Base-by-base conservation (phyloP, 148 eudicot species). In the Vaccinium macrocarpon region DNA sequence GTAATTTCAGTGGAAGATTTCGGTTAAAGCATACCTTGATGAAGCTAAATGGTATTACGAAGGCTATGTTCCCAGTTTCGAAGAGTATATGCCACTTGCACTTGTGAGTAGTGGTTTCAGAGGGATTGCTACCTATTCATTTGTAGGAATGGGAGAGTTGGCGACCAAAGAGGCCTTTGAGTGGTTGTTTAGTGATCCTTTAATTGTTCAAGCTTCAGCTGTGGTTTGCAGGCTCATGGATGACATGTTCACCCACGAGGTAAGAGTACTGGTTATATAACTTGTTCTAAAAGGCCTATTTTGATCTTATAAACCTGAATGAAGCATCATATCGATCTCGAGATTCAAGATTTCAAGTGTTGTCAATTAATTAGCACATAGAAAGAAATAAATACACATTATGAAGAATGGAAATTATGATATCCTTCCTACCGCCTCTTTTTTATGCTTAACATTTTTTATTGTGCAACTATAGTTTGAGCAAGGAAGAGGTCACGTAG, bases 181-280 rank as follows among this genome's bases (percentile, higher is more conserved):
- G 13, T 91, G 92, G 92, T 83, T 85, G 15, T 76, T 83, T 23
- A 86, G 46, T 56, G 78, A 87, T 79, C 92, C 93, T 27, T 14
- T 50, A 50, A 81, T 85, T 8, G 49, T 86, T 3, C 38, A 29
- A 82, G 91, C 85, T 29, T 75, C 86, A 4, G 80, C 86, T 27
- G 76, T 82, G 2, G 84, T 86, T 49, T 29, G 84, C 0, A 51
- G 91, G 81, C 86, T 91, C 48, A 76, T 86, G 85, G 76, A 89
- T 19, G 90, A 91, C 81, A 49, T 87, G 83, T 88, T 81, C 13
- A 80, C 89, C 59, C 88, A 89, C 50, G 56, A 88, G 90, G 93
- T 91, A 78, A 18, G 19, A 29, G n/a, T n/a, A 32, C 35, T 32
- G 35, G 35, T 32, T 32, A 32, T 32, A 32, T 32, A 32, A 32